Conservation (phyloP, 148 eudicot genomes). For the Camellia granthamiana region DNA sequence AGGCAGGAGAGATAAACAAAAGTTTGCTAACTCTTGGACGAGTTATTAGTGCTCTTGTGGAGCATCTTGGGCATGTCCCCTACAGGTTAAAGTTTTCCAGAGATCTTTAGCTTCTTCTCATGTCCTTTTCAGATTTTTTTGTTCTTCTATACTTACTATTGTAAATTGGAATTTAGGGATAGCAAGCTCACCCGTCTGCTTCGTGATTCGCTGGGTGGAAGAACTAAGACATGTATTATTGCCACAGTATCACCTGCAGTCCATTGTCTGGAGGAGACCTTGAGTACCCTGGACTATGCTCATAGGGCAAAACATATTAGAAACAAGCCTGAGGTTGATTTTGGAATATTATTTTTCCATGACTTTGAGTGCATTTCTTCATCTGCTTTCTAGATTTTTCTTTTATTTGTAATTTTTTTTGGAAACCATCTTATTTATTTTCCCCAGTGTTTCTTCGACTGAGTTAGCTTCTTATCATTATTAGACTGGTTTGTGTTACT, state of each 20-base stretch:
- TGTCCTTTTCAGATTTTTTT: not conserved
- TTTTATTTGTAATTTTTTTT: not conserved
- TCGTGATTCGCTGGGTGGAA: slow-evolving; percentile 90
- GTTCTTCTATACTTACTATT: not conserved
- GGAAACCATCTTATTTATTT: not conserved
- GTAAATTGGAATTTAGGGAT: slow-evolving; percentile 42
- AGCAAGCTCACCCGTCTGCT: slow-evolving; percentile 92
- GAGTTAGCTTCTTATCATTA: not conserved
- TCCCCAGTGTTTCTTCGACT: too few relatives aligned
- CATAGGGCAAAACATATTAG: slow-evolving; percentile 87
- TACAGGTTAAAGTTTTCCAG: slow-evolving; percentile 48
- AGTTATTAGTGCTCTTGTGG: slow-evolving; percentile 89
- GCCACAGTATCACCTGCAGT: slow-evolving; percentile 98
- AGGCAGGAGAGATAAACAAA: slow-evolving; percentile 97
- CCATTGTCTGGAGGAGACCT: slow-evolving; percentile 89
- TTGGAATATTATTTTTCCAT: not conserved
- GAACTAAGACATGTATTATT: slow-evolving; percentile 92
- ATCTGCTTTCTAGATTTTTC: not conserved
- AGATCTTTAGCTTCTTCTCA: not conserved
- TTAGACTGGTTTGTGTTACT: not conserved
- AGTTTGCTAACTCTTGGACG: slow-evolving; percentile 91
- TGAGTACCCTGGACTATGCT: slow-evolving; percentile 91
- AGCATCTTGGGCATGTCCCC: slow-evolving; percentile 90
- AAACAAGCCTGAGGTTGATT: slow-evolving; percentile 85
- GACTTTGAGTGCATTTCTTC: not conserved